These are phyloP conservation scores for Geranium incanum DNA, from an alignment of 441 rosid genomes.

Conservation along the genomic window DNA sequence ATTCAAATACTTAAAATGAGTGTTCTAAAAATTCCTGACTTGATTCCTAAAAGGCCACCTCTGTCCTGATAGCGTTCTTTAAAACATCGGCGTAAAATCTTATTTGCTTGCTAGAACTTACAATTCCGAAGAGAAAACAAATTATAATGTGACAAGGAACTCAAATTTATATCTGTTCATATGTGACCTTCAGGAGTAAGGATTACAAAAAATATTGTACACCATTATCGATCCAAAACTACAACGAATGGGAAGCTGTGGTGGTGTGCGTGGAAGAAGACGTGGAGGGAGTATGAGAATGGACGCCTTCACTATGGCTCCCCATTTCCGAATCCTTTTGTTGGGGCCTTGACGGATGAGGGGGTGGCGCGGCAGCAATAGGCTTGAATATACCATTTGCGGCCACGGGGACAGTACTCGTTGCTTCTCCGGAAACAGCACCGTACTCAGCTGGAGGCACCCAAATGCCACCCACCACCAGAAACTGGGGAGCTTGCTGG, in stretches of 20 bases:
- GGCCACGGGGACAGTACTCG: conserved; percentile 31
- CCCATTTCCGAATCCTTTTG: conserved; percentile 33
- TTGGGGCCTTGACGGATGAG: conserved; percentile 20
- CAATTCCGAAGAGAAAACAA: neutral
- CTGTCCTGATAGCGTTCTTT: too few relatives aligned
- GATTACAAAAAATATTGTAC: neutral
- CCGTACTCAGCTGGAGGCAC: conserved; percentile 55
- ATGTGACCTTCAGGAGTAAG: neutral
- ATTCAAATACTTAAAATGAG: too few relatives aligned
- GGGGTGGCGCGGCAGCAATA: conserved; percentile 27
- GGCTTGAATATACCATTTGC: conserved; percentile 48
- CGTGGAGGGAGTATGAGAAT: conserved; percentile 48
- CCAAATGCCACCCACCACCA: conserved; percentile 91
- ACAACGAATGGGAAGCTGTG: conserved; percentile 34
- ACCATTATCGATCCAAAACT: neutral
- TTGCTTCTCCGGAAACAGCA: conserved; percentile 24
- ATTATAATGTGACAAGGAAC: neutral
- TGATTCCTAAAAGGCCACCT: too few relatives aligned
- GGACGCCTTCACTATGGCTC: conserved; percentile 36
- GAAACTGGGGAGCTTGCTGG: conserved; percentile 60
- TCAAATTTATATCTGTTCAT: neutral
- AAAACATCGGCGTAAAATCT: too few relatives aligned
- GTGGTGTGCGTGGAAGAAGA: conserved; percentile 65
- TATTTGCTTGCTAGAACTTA: neutral
- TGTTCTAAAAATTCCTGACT: too few relatives aligned